Conservation (phyloP, 441 rosid genomes). For the Syzygium syzygioides region DNA sequence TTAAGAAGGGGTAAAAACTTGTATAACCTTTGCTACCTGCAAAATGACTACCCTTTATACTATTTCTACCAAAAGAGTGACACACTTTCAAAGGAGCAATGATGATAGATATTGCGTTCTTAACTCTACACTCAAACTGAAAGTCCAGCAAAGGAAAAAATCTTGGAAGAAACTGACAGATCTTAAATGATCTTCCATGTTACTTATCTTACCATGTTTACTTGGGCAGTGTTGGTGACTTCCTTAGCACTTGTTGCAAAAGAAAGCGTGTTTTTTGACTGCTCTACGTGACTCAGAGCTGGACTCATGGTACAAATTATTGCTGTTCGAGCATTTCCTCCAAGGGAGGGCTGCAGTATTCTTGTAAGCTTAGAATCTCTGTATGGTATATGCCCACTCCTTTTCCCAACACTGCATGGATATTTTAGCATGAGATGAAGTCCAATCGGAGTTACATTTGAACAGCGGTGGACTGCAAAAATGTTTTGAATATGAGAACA, state of each 20-base stretch:
- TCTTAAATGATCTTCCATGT: not conserved
- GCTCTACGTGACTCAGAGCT: constrained; percentile 83
- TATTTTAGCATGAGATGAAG: not conserved
- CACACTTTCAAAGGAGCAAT: not conserved
- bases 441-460: not conserved
- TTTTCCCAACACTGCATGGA: constrained; percentile 60
- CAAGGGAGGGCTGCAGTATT: constrained; percentile 88
- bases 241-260: constrained; percentile 92
- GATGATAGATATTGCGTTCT: not conserved
- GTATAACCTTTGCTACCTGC: not conserved
- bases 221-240: constrained; percentile 81
- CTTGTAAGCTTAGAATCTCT: constrained; percentile 96
- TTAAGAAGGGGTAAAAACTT: not conserved
- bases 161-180: not conserved
- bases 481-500: not conserved
- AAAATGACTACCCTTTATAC: not conserved
- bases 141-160: not conserved
- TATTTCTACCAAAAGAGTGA: not conserved
- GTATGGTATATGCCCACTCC: constrained; percentile 66
- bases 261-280: constrained; percentile 74
- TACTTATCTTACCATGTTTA: constrained; percentile 65
- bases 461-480: not conserved
- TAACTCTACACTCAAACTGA: not conserved
- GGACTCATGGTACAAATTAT: constrained; percentile 93
- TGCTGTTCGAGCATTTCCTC: constrained; percentile 94